Conservation (phyloP, 257 asterid genomes). For the Solanum pinnatisectum region DNA sequence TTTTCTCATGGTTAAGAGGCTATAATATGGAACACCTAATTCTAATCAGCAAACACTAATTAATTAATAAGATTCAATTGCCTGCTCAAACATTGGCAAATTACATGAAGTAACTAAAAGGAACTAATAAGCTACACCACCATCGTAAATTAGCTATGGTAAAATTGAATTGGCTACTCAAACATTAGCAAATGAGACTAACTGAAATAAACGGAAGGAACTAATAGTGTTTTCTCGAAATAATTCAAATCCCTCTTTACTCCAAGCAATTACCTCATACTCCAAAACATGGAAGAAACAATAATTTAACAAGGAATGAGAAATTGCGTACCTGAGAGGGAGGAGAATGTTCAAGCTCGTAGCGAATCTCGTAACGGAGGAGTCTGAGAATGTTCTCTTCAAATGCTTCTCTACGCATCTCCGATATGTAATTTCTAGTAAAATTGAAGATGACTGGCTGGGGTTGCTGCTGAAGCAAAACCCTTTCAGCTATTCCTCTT, state of each 20-base stretch:
- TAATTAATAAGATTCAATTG: not conserved
- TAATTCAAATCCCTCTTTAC: not conserved
- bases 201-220: not conserved
- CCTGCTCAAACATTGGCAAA: not conserved
- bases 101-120: not conserved
- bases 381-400: slow-evolving; percentile 73
- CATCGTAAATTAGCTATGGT: not conserved
- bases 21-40: not conserved
- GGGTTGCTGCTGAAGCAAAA: slow-evolving; percentile 5
- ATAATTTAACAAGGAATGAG: not conserved
- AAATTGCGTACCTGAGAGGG: slow-evolving; percentile 36
- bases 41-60: not conserved
- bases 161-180: not conserved
- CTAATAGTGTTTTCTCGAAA: not conserved
- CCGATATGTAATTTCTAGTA: slow-evolving; percentile 40
- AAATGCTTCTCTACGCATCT: slow-evolving; percentile 70
- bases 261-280: not conserved
- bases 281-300: not conserved
- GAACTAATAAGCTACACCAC: not conserved
- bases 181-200: not conserved
- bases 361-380: slow-evolving; percentile 64
- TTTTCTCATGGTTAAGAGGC: not conserved
- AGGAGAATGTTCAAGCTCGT: slow-evolving; percentile 58
- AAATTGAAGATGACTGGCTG: not conserved
- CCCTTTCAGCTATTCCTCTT: not conserved